Conservation (phyloP, 1,284 basidiomycete genomes). For the Ganoderma lucidum region DNA sequence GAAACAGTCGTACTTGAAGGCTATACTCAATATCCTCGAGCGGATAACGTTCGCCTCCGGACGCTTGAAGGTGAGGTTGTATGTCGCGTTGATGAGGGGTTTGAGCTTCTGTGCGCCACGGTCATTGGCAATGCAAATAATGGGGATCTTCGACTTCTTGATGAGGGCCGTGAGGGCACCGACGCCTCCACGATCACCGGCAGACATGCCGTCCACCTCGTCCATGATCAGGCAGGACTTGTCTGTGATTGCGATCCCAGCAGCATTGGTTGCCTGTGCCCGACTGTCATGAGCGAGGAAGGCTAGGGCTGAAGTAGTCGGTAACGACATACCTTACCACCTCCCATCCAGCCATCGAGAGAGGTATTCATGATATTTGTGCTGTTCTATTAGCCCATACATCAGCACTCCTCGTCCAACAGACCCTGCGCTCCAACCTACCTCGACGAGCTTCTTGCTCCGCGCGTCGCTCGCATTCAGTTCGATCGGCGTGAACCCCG, state of each 20-base stretch:
- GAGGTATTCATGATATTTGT: slow-evolving; percentile 91
- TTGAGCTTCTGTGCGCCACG: slow-evolving; percentile 88
- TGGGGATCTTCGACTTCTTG: slow-evolving; percentile 96
- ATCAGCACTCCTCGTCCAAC: not conserved
- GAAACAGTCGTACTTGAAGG: slow-evolving; percentile 66
- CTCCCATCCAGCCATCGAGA: slow-evolving; percentile 87
- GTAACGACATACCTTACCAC: slow-evolving; percentile 56
- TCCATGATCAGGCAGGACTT: slow-evolving; percentile 97
- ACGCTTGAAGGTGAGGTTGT: slow-evolving; percentile 81
- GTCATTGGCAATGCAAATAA: slow-evolving; percentile 99
- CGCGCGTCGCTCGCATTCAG: slow-evolving; percentile 96
- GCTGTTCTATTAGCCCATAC: slow-evolving; percentile 62
- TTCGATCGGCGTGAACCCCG: slow-evolving; percentile 93
- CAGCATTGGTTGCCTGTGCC: slow-evolving; percentile 63
- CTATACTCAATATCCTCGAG: slow-evolving; percentile 88
- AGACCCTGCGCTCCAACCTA: slow-evolving; percentile 37
- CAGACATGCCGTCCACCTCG: slow-evolving; percentile 99
- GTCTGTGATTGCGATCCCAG: slow-evolving; percentile 79
- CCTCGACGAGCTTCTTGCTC: slow-evolving; percentile 97
- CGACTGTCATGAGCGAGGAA: slow-evolving; percentile 34
- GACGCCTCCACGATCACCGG: slow-evolving; percentile 95
- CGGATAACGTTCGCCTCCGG: slow-evolving; percentile 80
- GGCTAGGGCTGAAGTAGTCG: not conserved
- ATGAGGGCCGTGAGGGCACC: slow-evolving; percentile 93
- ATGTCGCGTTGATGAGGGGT: slow-evolving; percentile 82